Conservation (phyloP, 1,139 yeast genomes). For the Nadsonia starkeyi-henricii region DNA sequence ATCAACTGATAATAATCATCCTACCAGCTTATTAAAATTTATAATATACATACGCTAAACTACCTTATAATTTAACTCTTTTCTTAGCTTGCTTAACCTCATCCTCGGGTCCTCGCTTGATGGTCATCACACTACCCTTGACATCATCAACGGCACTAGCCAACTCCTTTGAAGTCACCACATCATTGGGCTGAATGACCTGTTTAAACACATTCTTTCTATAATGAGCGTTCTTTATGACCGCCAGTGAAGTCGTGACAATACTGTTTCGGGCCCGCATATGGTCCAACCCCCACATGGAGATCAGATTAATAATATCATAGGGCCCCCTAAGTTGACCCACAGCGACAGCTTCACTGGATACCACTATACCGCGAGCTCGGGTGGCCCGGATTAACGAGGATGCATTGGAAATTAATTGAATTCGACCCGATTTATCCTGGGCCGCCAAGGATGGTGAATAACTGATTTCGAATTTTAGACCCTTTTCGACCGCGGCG, state of each 20-base stretch:
- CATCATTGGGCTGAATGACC: conserved; percentile 11
- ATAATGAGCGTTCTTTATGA: conserved; percentile 55
- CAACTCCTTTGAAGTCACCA: not conserved
- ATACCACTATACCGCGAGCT: conserved; percentile 60
- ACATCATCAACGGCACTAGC: not conserved
- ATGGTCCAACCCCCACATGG: conserved; percentile 54
- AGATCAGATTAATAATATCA: conserved; percentile 55
- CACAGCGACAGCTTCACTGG: conserved; percentile 59
- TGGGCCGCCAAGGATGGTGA: conserved; percentile 18
- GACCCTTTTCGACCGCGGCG: conserved; percentile 70
- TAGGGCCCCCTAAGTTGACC: conserved; percentile 48
- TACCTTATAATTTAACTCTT: too few relatives aligned
- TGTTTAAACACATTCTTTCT: conserved; percentile 43
- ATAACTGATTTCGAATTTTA: conserved; percentile 69
- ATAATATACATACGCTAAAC: too few relatives aligned
- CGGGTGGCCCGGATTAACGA: conserved; percentile 75
- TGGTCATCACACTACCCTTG: not conserved
- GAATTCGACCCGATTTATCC: conserved; percentile 31
- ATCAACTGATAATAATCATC: too few relatives aligned
- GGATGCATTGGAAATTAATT: conserved; percentile 56
- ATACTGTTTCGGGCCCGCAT: conserved; percentile 50
- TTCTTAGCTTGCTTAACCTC: not conserved
- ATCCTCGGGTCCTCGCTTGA: not conserved
- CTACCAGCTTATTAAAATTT: too few relatives aligned
- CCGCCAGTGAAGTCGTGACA: conserved; percentile 46